phyloP scores from a whole-genome alignment of 2,329 filamentous ascomycete genomes.

The Didymella segeticola region DNA sequence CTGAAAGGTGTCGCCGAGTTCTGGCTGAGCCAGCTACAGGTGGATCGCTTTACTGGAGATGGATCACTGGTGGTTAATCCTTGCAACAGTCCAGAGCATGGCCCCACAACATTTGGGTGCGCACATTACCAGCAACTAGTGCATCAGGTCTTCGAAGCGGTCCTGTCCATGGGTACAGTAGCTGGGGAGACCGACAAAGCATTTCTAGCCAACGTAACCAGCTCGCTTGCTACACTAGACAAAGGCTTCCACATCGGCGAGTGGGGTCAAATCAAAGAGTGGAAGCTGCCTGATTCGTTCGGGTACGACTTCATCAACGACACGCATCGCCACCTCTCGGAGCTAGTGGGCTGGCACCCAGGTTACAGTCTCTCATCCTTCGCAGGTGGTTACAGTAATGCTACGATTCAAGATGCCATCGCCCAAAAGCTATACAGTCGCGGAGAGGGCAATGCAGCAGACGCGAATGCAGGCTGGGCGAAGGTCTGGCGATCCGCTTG shows the following conservation, averaged over 20 bases:
- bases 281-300: conserved; percentile 54
- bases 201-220: conserved; percentile 49
- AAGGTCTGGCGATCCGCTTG: conserved; percentile 65
- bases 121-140: conserved; percentile 62
- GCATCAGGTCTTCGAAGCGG: conserved; percentile 46
- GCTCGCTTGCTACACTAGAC: conserved; percentile 56
- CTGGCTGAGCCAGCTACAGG: conserved; percentile 62
- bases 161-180: conserved; percentile 21
- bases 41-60: conserved; percentile 59
- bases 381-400: conserved; percentile 52
- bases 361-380: conserved; percentile 58
- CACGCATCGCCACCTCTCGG: conserved; percentile 62
- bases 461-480: conserved; percentile 64
- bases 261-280: conserved; percentile 58
- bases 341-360: conserved; percentile 64
- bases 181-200: conserved; percentile 35
- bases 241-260: conserved; percentile 58
- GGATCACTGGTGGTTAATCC: conserved; percentile 63
- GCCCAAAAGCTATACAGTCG: conserved; percentile 55
- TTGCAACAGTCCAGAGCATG: conserved; percentile 66
- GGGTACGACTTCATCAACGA: conserved; percentile 53
- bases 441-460: conserved; percentile 54
- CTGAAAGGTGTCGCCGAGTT: conserved; percentile 63
- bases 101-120: conserved; percentile 59
- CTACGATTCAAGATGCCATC: conserved; percentile 55